Percentiles rank a stretch among this genome's conserved stretches.
phyloP scores from a whole-genome alignment of 2,329 filamentous ascomycete species.

The Xylaria sp. region DNA sequence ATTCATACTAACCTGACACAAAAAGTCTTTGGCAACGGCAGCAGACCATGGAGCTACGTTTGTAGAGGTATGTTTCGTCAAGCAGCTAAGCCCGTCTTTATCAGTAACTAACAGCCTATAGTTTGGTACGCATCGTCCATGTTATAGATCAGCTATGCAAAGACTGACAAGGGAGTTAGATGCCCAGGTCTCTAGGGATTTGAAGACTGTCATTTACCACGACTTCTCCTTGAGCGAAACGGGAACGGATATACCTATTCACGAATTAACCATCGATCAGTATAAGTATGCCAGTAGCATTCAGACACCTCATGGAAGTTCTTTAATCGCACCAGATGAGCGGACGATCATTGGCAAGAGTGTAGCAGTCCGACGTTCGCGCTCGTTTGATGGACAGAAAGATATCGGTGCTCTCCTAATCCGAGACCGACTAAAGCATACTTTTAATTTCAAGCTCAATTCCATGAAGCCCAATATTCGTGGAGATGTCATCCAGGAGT shows the following conservation, averaged over 20 bases:
- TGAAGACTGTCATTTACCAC: constrained; percentile 19
- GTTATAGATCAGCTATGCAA: neutral
- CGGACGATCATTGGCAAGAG: neutral
- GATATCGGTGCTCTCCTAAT: constrained; percentile 37
- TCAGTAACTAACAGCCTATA: neutral
- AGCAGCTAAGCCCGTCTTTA: neutral
- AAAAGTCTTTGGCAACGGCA: constrained; percentile 14
- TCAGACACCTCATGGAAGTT: constrained; percentile 17
- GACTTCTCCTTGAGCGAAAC: constrained; percentile 22
- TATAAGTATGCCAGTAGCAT: constrained; percentile 20
- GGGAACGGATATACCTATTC: constrained; percentile 22
- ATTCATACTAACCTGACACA: neutral
- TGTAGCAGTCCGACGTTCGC: neutral
- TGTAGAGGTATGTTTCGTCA: constrained; percentile 11
- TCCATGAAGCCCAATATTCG: constrained; percentile 54
- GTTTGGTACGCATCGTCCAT: constrained; percentile 9
- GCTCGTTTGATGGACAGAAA: constrained; percentile 6
- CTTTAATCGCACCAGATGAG: constrained; percentile 11
- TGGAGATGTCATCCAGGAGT: constrained; percentile 51
- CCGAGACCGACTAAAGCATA: constrained; percentile 51
- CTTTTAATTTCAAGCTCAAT: constrained; percentile 52
- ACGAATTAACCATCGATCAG: constrained; percentile 20
- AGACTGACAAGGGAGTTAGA: constrained; percentile 10
- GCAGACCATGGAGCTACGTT: constrained; percentile 16
- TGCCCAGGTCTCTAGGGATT: constrained; percentile 17